Evolutionary conservation across 768 basidiomycete genomes (phyloP).

Genomic region (Mycena vulgaris): DNA sequence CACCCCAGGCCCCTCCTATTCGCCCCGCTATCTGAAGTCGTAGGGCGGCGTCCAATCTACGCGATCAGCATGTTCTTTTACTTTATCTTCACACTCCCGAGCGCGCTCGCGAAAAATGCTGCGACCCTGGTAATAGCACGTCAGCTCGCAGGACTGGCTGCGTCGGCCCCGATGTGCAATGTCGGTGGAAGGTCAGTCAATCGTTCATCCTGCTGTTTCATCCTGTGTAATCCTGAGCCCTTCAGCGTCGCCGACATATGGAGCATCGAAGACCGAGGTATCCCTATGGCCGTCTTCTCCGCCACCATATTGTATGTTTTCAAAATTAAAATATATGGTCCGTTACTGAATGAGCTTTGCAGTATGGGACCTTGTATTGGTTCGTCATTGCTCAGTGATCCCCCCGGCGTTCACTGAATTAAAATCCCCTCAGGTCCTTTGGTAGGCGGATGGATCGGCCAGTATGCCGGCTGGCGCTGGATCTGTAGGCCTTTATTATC

Average conservation of each 20-base stretch:
- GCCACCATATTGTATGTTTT: constrained; percentile 59
- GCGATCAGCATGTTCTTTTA: constrained; percentile 56
- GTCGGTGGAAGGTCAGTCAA: constrained; percentile 56
- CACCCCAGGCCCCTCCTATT: constrained; percentile 54
- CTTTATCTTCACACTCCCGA: constrained; percentile 64
- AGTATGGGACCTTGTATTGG: constrained; percentile 56
- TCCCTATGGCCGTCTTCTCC: constrained; percentile 67
- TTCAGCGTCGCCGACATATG: constrained; percentile 58
- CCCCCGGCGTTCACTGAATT: neutral
- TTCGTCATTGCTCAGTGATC: constrained; percentile 29
- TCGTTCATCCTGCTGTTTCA: no score
- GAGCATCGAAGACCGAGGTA: constrained; percentile 57
- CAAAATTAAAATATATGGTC: no score
- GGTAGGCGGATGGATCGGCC: constrained; percentile 63
- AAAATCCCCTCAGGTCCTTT: constrained; percentile 60
- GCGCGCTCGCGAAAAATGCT: constrained; percentile 60
- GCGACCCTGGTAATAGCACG: constrained; percentile 60
- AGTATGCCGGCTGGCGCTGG: constrained; percentile 63
- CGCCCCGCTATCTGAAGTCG: constrained; percentile 57
- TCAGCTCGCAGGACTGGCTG: constrained; percentile 62
- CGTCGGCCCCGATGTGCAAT: constrained; percentile 61
- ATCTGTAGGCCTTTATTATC: constrained; percentile 51
- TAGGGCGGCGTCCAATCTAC: constrained; percentile 56
- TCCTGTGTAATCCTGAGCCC: neutral
- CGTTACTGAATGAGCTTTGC: neutral